phyloP scores from a whole-genome alignment of 495 filamentous ascomycete species.

The Copromyces sp. region DNA sequence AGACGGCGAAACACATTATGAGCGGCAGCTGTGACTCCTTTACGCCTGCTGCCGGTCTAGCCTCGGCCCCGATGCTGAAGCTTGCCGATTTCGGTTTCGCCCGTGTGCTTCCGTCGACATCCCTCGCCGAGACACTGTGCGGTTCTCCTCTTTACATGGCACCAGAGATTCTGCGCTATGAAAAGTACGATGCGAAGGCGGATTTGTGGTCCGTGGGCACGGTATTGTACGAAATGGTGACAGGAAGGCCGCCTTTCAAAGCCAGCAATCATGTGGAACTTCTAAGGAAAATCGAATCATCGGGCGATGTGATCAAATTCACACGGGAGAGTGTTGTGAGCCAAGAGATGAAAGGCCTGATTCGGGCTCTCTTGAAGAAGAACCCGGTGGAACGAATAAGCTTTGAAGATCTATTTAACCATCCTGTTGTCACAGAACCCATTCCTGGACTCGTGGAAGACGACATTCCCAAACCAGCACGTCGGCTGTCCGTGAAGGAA shows the following conservation, averaged over 20 bases:
- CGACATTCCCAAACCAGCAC: slow-evolving; percentile 45
- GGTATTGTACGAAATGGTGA: slow-evolving; percentile 89
- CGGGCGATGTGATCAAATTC: slow-evolving; percentile 75
- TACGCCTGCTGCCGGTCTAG: slow-evolving; percentile 71
- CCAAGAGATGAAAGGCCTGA: slow-evolving; percentile 68
- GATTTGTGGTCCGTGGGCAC: slow-evolving; percentile 98
- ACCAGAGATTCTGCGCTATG: slow-evolving; percentile 91
- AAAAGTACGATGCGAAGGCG: slow-evolving; percentile 93
- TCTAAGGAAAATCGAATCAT: slow-evolving; percentile 78
- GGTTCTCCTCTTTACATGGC: slow-evolving; percentile 99
- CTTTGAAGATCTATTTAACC: slow-evolving; percentile 72
- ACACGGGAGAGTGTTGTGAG: slow-evolving; percentile 62
- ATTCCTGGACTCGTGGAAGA: slow-evolving; percentile 80
- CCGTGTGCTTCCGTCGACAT: slow-evolving; percentile 75
- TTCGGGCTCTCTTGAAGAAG: slow-evolving; percentile 71
- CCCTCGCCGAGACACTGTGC: slow-evolving; percentile 89
- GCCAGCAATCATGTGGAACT: slow-evolving; percentile 92
- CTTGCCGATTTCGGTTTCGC: slow-evolving; percentile 98
- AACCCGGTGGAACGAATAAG: slow-evolving; percentile 74
- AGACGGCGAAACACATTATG: slow-evolving; percentile 36
- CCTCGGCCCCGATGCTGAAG: slow-evolving; percentile 87
- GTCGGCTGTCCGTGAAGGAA: slow-evolving; percentile 13
- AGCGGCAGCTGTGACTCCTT: slow-evolving; percentile 64
- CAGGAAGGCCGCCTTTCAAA: slow-evolving; percentile 80
- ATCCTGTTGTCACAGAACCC: slow-evolving; percentile 59